Base-by-base conservation (phyloP, 2,329 filamentous ascomycete genomes). In the Colletotrichum echinochloae region DNA sequence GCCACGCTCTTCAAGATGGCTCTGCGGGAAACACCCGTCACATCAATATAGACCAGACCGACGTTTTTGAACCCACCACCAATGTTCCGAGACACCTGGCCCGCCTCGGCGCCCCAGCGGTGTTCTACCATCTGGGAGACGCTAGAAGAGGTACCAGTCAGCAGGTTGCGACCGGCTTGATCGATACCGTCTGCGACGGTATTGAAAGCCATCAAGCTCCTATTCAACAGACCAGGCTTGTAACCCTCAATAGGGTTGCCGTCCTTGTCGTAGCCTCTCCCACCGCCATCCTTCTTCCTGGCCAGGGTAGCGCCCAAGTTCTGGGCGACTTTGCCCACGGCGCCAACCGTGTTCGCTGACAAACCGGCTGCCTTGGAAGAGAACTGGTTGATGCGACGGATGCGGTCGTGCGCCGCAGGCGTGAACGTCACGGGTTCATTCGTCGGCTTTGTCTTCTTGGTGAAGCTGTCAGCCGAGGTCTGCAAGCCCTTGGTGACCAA, bases 41-140 rank as follows among this genome's bases (percentile, higher is more conserved):
- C 95, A 76, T 99, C 96, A 71, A 99, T 97, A 79, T 99, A 99
- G 39, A 99, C 96, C 35, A 99, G 86, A 7, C 95, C 96, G 9
- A 98, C 96, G 74, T 98, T 99, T 86, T 96, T 97, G 76, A 98
- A 91, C 30, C 95, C 95, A 6, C 94, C 91, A 0, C 94, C 93
- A 26, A 99, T 81, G 63, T 93, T 87, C 51, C 87, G 86, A 2
- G 94, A 91, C 20, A 98, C 85, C 44, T 91, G 87, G 20, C 94
- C 94, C 0, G 96, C 96, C 81, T 99, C 94, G 1, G 88, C 78
- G 5, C 96, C 96, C 84, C 95, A 99, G 73, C 90, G 91, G 81
- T 98, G 96, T n/a, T 91, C 88, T 3, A 98, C 94, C 61, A 98
- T 91, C 0, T 91, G 93, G 44, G 90, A 94, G 30, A 95, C 92